These are phyloP conservation scores for Penicillium palitans DNA, from an alignment of 2,329 filamentous ascomycete species.

Conservation along the genomic window DNA sequence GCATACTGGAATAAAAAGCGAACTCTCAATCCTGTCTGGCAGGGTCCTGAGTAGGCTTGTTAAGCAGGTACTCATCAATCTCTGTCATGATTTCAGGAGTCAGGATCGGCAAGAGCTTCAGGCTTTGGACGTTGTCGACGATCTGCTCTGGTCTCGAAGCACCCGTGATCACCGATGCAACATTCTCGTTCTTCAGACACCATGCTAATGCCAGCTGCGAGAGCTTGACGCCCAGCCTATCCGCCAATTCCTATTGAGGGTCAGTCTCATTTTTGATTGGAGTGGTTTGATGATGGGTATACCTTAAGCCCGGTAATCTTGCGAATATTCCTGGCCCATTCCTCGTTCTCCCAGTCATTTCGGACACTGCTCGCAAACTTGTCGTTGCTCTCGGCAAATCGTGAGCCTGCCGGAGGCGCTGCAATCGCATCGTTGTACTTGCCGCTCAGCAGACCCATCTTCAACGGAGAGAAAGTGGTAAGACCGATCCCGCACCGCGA, in stretches of 20 bases:
- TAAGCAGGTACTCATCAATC: slow-evolving; percentile 31
- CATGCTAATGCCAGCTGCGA: slow-evolving; percentile 60
- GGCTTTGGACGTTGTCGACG: slow-evolving; percentile 46
- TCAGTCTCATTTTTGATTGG: background rate
- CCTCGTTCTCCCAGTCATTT: background rate
- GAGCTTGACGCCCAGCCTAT: background rate
- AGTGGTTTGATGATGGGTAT: background rate
- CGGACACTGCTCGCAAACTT: background rate
- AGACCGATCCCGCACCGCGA: slow-evolving; percentile 61
- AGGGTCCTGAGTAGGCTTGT: background rate
- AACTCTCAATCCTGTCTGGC: background rate
- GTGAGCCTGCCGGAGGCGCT: slow-evolving; percentile 54
- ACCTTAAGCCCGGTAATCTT: background rate
- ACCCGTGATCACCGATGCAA: slow-evolving; percentile 47
- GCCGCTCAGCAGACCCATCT: slow-evolving; percentile 63
- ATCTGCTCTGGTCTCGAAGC: slow-evolving; percentile 49
- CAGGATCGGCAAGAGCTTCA: slow-evolving; percentile 33
- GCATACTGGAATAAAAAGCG: too few relatives aligned
- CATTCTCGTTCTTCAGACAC: slow-evolving; percentile 60
- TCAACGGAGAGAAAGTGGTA: slow-evolving; percentile 64
- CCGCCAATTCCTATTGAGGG: background rate
- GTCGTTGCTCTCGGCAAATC: slow-evolving; percentile 54
- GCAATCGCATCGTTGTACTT: slow-evolving; percentile 65
- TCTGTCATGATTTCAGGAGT: slow-evolving; percentile 44
- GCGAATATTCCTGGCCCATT: background rate